A percentile compares a stretch with the other conserved stretches of the same genome.
Evolutionary conservation across 164 flowering plant genomes (phyloP).

Genomic region (Umbilicus rupestris): DNA sequence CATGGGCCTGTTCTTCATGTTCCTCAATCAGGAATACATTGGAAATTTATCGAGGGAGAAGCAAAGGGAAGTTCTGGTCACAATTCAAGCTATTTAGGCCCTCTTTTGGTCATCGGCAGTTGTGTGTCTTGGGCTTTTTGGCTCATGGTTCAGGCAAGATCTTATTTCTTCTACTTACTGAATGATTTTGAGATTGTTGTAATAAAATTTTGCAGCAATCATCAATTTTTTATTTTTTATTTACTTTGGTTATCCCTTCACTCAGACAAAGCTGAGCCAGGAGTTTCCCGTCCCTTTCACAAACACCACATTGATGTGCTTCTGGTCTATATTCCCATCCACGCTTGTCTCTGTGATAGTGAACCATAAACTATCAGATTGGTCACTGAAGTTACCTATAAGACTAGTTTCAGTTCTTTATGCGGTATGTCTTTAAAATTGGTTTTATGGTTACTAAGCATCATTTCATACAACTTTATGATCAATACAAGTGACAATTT

Average conservation of each 20-base stretch:
- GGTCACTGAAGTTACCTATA: conserved; percentile 20
- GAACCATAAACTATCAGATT: conserved; percentile 16
- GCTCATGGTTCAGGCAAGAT: conserved; percentile 59
- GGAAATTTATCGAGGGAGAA: conserved; percentile 38
- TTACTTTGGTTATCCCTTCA: neutral
- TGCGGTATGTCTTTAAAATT: conserved; percentile 12
- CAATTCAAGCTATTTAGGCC: conserved; percentile 29
- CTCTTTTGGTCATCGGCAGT: conserved; percentile 41
- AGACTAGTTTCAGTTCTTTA: conserved; percentile 22
- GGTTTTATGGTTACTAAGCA: no score
- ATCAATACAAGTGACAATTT: neutral
- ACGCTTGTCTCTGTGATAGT: conserved; percentile 10
- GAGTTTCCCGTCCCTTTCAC: conserved; percentile 31
- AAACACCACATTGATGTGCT: conserved; percentile 22
- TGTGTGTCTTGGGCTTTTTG: conserved; percentile 51
- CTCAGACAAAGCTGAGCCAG: conserved; percentile 21
- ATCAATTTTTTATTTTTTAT: neutral
- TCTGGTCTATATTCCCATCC: conserved; percentile 29
- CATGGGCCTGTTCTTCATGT: conserved; percentile 41
- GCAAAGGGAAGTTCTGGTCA: conserved; percentile 8
- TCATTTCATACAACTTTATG: neutral
- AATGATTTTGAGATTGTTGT: neutral
- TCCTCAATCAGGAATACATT: conserved; percentile 44
- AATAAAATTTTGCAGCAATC: no score
- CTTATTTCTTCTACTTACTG: neutral